These are phyloP conservation scores for Monilinia laxa DNA, from an alignment of 2,329 filamentous ascomycete species.

Conservation along the genomic window DNA sequence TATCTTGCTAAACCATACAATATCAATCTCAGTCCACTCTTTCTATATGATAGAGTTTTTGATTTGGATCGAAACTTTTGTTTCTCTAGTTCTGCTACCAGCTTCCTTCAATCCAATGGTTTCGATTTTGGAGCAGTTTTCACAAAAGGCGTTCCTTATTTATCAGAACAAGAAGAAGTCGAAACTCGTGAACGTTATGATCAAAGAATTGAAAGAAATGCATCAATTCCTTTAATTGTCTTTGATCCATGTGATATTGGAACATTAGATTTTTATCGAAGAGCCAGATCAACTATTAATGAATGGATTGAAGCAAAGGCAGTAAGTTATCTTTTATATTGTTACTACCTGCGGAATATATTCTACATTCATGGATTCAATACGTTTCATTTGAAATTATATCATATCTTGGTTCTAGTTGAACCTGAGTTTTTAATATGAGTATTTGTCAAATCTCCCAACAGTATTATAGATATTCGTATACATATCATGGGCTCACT, in stretches of 20 bases:
- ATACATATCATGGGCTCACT: background rate
- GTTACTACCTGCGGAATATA: background rate
- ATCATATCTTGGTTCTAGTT: background rate
- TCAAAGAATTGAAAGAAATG: slow-evolving; percentile 33
- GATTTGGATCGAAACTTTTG: slow-evolving; percentile 60
- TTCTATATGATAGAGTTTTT: slow-evolving; percentile 43
- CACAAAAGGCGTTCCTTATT: slow-evolving; percentile 57
- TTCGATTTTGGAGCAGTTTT: slow-evolving; percentile 60
- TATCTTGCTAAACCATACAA: slow-evolving; percentile 66
- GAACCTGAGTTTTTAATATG: background rate
- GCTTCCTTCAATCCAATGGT: slow-evolving; percentile 58
- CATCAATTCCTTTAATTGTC: slow-evolving; percentile 34
- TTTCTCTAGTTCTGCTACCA: slow-evolving; percentile 48
- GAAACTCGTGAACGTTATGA: slow-evolving; percentile 44
- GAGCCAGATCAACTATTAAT: slow-evolving; percentile 33
- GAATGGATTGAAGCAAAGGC: slow-evolving; percentile 33
- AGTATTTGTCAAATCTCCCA: background rate
- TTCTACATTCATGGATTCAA: background rate
- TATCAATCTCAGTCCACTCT: slow-evolving; percentile 58
- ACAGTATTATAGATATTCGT: background rate
- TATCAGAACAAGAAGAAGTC: slow-evolving; percentile 59
- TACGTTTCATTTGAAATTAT: background rate
- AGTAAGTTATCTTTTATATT: slow-evolving; percentile 23
- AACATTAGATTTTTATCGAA: slow-evolving; percentile 33
- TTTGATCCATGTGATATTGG: slow-evolving; percentile 31